Evolutionary conservation across 2,329 filamentous ascomycete genomes (phyloP).

Genomic region (Alternaria infectoria): DNA sequence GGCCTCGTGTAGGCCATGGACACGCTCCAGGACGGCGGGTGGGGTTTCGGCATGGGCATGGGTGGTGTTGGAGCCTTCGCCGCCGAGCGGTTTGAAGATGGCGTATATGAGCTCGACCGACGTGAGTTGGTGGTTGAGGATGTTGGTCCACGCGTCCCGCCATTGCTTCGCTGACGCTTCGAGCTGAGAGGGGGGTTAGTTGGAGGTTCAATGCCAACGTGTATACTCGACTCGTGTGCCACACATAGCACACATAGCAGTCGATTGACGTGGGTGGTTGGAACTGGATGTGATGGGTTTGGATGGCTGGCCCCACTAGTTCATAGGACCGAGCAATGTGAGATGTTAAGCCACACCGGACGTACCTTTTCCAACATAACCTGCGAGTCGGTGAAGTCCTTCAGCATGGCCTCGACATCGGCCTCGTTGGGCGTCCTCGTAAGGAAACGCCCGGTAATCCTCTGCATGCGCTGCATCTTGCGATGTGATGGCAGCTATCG

Average conservation of each 20-base stretch:
- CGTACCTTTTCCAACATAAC: conserved; percentile 73
- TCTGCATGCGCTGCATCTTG: conserved; percentile 74
- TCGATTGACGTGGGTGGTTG: neutral
- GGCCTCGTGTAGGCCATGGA: conserved; percentile 67
- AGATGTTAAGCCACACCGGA: conserved; percentile 14
- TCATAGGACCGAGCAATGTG: conserved; percentile 5
- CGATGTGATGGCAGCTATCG: conserved; percentile 25
- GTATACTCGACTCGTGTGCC: neutral
- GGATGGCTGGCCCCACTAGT: conserved; percentile 24
- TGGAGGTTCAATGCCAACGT: neutral
- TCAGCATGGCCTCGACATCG: conserved; percentile 75
- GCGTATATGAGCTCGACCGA: conserved; percentile 71
- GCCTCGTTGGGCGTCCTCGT: conserved; percentile 76
- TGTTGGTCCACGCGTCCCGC: conserved; percentile 78
- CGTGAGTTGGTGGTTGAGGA: conserved; percentile 72
- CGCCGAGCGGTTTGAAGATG: conserved; percentile 78
- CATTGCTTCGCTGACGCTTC: conserved; percentile 77
- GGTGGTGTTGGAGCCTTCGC: conserved; percentile 59
- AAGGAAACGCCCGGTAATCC: conserved; percentile 75
- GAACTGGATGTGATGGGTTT: neutral
- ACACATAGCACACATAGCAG: neutral
- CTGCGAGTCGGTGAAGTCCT: conserved; percentile 82
- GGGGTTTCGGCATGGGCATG: conserved; percentile 67
- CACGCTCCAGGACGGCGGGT: conserved; percentile 66
- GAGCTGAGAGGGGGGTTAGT: conserved; percentile 59